phyloP scores from a whole-genome alignment of 306 rosid species.

The Nissolia schottii region DNA sequence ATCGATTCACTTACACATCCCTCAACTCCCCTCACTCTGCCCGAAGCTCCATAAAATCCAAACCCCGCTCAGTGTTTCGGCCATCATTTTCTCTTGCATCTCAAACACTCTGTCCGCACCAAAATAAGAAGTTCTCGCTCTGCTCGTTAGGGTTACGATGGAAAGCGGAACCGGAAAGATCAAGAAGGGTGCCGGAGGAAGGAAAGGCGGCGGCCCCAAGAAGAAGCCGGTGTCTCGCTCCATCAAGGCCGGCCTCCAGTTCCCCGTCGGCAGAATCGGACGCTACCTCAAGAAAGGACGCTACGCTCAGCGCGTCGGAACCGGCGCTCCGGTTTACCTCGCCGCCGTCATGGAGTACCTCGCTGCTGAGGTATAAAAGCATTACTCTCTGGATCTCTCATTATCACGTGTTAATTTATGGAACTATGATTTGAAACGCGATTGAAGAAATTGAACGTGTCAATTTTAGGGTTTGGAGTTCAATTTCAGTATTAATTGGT shows the following conservation, averaged over 20 bases:
- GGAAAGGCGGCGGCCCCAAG: conserved; percentile 69
- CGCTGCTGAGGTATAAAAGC: conserved; percentile 51
- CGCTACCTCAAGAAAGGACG: conserved; percentile 66
- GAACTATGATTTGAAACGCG: not conserved
- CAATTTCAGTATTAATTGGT: no score
- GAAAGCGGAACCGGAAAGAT: conserved; percentile 40
- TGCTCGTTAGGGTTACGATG: conserved; percentile 19
- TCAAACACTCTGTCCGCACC: not conserved
- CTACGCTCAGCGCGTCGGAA: conserved; percentile 59
- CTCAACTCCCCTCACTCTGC: not conserved
- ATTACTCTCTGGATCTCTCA: not conserved
- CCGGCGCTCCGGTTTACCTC: conserved; percentile 74
- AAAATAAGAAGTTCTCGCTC: not conserved
- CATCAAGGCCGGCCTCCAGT: conserved; percentile 69
- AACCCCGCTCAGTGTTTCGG: not conserved
- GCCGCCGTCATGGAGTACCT: conserved; percentile 76
- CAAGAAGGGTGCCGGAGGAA: conserved; percentile 67
- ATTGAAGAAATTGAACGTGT: no score
- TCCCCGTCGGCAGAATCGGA: conserved; percentile 74
- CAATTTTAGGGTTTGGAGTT: not conserved
- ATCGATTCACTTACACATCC: not conserved
- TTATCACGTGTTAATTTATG: not conserved
- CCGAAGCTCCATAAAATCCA: conserved; percentile 24
- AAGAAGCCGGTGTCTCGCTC: conserved; percentile 73
- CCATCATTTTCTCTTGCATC: not conserved